A percentile compares a stretch with the other conserved stretches of the same genome.
Evolutionary conservation across 1,284 basidiomycete genomes (phyloP).

Genomic region (Cryptococcus wingfieldii): DNA sequence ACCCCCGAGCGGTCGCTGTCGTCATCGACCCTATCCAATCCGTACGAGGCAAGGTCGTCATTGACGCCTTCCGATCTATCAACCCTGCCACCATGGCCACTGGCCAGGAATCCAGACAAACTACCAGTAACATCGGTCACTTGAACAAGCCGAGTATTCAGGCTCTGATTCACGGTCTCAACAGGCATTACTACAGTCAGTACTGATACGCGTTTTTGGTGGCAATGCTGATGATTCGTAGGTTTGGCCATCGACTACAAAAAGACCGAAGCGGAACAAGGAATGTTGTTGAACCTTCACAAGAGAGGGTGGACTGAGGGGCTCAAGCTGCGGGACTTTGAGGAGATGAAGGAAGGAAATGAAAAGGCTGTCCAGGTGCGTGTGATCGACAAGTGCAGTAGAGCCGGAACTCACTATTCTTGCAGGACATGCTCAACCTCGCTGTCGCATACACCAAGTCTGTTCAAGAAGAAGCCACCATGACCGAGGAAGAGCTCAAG

Average conservation of each 20-base stretch:
- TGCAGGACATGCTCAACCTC: conserved; percentile 81
- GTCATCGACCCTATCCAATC: conserved; percentile 99
- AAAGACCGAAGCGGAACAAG: conserved; percentile 93
- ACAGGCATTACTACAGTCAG: conserved; percentile 84
- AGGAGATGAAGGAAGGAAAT: conserved; percentile 75
- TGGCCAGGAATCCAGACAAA: conserved; percentile 93
- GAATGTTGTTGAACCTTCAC: conserved; percentile 97
- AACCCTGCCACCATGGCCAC: conserved; percentile 73
- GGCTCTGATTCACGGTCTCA: conserved; percentile 89
- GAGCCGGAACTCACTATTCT: background rate
- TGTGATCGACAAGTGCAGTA: background rate
- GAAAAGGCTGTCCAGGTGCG: conserved; percentile 86
- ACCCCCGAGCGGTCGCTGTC: conserved; percentile 91
- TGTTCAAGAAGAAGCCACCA: conserved; percentile 89
- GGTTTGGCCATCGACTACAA: conserved; percentile 91
- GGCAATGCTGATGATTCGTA: conserved; percentile 6
- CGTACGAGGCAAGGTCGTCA: conserved; percentile 97
- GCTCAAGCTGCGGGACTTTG: conserved; percentile 81
- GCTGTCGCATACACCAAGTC: conserved; percentile 93
- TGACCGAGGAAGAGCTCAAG: conserved; percentile 84
- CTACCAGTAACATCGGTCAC: conserved; percentile 97
- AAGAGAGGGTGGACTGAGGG: conserved; percentile 98
- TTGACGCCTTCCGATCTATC: conserved; percentile 97
- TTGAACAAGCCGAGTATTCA: conserved; percentile 99
- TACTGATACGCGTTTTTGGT: conserved; percentile 1